A percentile compares a stretch with the other conserved stretches of the same genome.
Evolutionary conservation across 176 grass and related monocot genomes (phyloP).

Genomic region (Dendrocalamus sinicus): DNA sequence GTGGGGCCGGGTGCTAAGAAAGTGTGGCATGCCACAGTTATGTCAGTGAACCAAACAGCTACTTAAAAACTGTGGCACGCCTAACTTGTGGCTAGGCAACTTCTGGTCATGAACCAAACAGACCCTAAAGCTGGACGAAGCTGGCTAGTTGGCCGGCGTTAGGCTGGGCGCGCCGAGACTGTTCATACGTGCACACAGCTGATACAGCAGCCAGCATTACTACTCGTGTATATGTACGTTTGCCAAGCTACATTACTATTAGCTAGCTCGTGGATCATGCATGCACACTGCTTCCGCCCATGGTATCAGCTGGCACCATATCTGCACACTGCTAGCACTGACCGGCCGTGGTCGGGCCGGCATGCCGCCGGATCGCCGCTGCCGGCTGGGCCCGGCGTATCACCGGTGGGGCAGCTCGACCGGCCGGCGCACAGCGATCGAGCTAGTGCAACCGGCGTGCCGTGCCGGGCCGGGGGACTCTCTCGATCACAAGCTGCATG

Average conservation of each 20-base stretch:
- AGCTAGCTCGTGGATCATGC: background rate
- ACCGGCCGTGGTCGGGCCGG: slow-evolving; percentile 18
- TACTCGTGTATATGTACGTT: background rate
- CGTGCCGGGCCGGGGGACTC: background rate
- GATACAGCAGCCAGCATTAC: background rate
- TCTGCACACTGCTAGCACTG: background rate
- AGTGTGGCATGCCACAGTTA: too few relatives aligned
- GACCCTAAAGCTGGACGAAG: background rate
- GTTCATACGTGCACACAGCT: slow-evolving; percentile 4
- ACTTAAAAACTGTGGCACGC: too few relatives aligned
- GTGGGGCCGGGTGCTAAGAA: too few relatives aligned
- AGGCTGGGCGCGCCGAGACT: slow-evolving; percentile 30
- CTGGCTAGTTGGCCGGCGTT: slow-evolving; percentile 1
- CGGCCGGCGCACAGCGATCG: slow-evolving; percentile 11
- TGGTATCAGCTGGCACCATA: background rate
- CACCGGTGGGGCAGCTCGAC: slow-evolving; percentile 4
- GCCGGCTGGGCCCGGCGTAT: slow-evolving; percentile 33
- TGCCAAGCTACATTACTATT: too few relatives aligned
- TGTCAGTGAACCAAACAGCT: too few relatives aligned
- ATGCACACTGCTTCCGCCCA: background rate
- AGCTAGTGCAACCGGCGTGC: background rate
- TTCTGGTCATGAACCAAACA: too few relatives aligned
- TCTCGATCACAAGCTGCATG: background rate
- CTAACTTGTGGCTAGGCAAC: too few relatives aligned
- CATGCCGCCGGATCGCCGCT: slow-evolving; percentile 36